Evolutionary conservation across 2,329 filamentous ascomycete species (phyloP).

Genomic region (Ceratocystis variospora): DNA sequence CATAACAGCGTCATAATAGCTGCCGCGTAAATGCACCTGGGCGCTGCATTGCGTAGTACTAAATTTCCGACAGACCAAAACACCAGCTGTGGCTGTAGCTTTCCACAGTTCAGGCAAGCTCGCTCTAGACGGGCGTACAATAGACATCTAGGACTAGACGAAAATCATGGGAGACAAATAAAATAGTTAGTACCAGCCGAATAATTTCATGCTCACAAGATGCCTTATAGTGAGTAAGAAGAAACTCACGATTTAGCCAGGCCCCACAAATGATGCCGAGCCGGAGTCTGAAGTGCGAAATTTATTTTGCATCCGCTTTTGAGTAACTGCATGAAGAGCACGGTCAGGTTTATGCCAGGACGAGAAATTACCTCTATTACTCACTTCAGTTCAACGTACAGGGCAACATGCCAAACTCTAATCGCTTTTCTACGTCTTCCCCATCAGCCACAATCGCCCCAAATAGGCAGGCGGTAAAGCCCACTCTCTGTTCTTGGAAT

Average conservation of each 20-base stretch:
- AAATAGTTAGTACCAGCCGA: neutral
- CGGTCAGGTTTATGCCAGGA: neutral
- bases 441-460: neutral
- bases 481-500: constrained; percentile 19
- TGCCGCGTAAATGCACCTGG: constrained; percentile 37
- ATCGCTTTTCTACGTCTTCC: neutral
- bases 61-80: neutral
- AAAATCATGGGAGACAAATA: neutral
- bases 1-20: constrained; percentile 47
- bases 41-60: neutral
- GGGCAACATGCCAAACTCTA: neutral
- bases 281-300: neutral
- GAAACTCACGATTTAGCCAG: neutral
- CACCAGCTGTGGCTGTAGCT: neutral
- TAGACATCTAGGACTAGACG: neutral
- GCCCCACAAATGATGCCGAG: constrained; percentile 4
- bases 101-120: neutral
- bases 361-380: neutral
- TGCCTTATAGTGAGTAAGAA: neutral
- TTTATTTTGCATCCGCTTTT: neutral
- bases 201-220: no score
- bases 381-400: neutral
- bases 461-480: constrained; percentile 22
- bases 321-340: neutral
- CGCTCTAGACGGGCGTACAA: neutral